Conservation (phyloP, 177 flowering plant species). For the Vitis hybrid region DNA sequence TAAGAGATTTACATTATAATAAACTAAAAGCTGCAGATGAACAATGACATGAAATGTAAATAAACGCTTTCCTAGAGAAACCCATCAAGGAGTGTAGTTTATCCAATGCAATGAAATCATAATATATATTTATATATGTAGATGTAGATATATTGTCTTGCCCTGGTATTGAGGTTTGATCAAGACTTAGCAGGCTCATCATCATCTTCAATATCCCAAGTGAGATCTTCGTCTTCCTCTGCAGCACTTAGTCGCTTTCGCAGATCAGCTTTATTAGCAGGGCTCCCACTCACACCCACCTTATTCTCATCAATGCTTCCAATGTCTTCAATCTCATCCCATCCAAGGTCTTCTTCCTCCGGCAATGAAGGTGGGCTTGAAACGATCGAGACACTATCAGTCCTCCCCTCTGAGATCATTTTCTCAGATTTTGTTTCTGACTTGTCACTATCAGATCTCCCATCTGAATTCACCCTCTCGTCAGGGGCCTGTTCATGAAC, state of each 20-base stretch:
- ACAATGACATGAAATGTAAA: no score
- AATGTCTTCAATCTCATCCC: slow-evolving; percentile 91
- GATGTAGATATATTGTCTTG: not conserved
- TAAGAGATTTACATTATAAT: no score
- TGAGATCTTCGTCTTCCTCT: slow-evolving; percentile 84
- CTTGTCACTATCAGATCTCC: slow-evolving; percentile 16
- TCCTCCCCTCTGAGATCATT: slow-evolving; percentile 31
- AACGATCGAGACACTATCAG: slow-evolving; percentile 45
- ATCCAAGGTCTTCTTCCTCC: slow-evolving; percentile 76
- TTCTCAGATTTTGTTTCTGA: slow-evolving; percentile 26
- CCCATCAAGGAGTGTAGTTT: no score
- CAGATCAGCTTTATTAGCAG: slow-evolving; percentile 38
- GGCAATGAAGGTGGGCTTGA: slow-evolving; percentile 55
- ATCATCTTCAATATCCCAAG: slow-evolving; percentile 95
- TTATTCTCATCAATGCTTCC: slow-evolving; percentile 58
- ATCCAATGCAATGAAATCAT: no score
- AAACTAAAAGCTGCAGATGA: no score
- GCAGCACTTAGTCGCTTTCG: slow-evolving; percentile 57
- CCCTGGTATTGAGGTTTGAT: slow-evolving; percentile 14
- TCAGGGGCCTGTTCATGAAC: slow-evolving; percentile 12
- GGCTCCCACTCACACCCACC: slow-evolving; percentile 28
- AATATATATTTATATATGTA: no score
- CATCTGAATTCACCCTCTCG: slow-evolving; percentile 21
- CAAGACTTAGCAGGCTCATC: slow-evolving; percentile 48
- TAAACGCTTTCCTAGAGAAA: no score